phyloP scores from a whole-genome alignment of 2,329 filamentous ascomycete genomes.

The Alternaria triticina region DNA sequence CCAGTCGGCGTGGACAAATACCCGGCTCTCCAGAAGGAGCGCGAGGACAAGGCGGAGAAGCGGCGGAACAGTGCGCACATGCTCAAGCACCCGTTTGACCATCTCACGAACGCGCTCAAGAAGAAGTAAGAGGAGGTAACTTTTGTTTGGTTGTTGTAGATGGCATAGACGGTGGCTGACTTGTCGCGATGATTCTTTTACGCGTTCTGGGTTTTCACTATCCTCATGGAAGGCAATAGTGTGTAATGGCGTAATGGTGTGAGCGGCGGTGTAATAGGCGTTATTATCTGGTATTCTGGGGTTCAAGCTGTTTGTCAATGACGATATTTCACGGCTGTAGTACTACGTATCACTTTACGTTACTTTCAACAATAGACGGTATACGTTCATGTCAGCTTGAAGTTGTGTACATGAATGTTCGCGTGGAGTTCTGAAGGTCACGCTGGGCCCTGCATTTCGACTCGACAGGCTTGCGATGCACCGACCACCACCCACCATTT shows the following conservation, averaged over 20 bases:
- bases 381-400: neutral
- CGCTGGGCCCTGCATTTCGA: constrained; percentile 13
- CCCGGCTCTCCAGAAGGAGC: neutral
- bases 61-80: neutral
- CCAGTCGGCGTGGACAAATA: constrained; percentile 6
- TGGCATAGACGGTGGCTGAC: constrained; percentile 23
- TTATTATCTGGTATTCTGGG: constrained; percentile 12
- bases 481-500: constrained; percentile 22
- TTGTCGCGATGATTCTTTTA: constrained; percentile 4
- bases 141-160: constrained; percentile 18
- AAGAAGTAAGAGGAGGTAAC: neutral
- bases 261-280: constrained; percentile 34
- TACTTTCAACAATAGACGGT: constrained; percentile 10
- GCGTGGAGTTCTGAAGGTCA: neutral
- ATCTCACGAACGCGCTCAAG: neutral
- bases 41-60: constrained; percentile 5
- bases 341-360: neutral
- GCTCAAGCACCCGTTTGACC: neutral
- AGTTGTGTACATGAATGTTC: neutral
- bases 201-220: neutral
- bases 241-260: constrained; percentile 33
- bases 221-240: constrained; percentile 17
- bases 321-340: constrained; percentile 9
- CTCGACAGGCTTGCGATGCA: constrained; percentile 16
- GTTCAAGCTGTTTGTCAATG: neutral